phyloP scores from a whole-genome alignment of 1,139 yeast genomes.

The Oligophagozyma castellii region DNA sequence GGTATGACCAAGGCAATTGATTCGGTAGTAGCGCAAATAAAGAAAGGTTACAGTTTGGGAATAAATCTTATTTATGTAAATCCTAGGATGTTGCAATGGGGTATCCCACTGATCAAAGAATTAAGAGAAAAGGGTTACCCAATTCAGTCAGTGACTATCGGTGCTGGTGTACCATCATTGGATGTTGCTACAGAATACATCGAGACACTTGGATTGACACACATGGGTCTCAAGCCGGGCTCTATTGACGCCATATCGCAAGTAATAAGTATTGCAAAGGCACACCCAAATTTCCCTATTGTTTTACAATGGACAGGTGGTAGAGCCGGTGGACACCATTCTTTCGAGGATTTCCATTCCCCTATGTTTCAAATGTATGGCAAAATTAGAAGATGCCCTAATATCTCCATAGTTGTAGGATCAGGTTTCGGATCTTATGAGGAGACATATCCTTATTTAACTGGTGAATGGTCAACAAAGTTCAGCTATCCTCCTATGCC shows the following conservation, averaged over 20 bases:
- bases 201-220: slow-evolving; percentile 81
- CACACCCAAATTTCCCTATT: slow-evolving; percentile 92
- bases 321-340: slow-evolving; percentile 99
- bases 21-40: slow-evolving; percentile 46
- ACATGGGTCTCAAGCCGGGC: slow-evolving; percentile 95
- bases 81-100: slow-evolving; percentile 98
- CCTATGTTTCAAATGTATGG: slow-evolving; percentile 93
- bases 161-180: slow-evolving; percentile 98
- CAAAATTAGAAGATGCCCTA: slow-evolving; percentile 81
- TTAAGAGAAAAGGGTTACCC: slow-evolving; percentile 90
- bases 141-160: slow-evolving; percentile 88
- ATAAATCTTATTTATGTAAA: slow-evolving; percentile 88
- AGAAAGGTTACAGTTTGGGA: slow-evolving; percentile 84
- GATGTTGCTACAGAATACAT: slow-evolving; percentile 97
- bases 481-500: slow-evolving; percentile 98
- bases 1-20: slow-evolving; percentile 66
- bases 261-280: slow-evolving; percentile 81
- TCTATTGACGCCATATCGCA: slow-evolving; percentile 85
- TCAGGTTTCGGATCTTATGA: slow-evolving; percentile 97
- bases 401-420: slow-evolving; percentile 87
- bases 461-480: slow-evolving; percentile 85
- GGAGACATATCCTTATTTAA: slow-evolving; percentile 92
- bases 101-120: slow-evolving; percentile 84
- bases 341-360: slow-evolving; percentile 97
- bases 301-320: slow-evolving; percentile 99